Conservation (phyloP, 352 stramenopile species). For the Phytophthora fragariae region DNA sequence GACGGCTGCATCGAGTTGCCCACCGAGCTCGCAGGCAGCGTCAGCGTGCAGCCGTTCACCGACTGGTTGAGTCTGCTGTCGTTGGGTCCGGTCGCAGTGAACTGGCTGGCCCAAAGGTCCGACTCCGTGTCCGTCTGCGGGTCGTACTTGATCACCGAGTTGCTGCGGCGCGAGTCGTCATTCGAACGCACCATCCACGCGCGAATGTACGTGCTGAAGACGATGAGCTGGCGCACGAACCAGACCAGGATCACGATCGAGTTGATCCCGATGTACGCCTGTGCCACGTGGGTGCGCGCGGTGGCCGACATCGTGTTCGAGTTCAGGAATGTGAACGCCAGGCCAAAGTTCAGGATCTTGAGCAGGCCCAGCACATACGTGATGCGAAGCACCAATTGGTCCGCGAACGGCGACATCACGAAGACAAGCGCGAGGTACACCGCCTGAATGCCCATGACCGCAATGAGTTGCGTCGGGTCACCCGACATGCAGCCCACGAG, state of each 20-base stretch:
- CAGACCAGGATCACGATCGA: conserved; percentile 62
- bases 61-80: conserved; percentile 18
- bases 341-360: conserved; percentile 68
- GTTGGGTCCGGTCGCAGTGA: conserved; percentile 21
- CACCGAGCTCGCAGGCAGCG: conserved; percentile 11
- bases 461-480: conserved; percentile 63
- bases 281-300: conserved; percentile 44
- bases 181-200: conserved; percentile 63
- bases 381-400: conserved; percentile 50
- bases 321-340: conserved; percentile 69
- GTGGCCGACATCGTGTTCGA: conserved; percentile 53
- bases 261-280: conserved; percentile 75
- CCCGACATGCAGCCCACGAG: conserved; percentile 64
- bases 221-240: conserved; percentile 66
- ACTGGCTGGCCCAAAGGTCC: conserved; percentile 54
- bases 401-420: conserved; percentile 49
- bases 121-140: conserved; percentile 47
- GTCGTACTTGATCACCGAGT: conserved; percentile 45
- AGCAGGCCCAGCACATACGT: conserved; percentile 57
- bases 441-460: conserved; percentile 59
- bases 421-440: conserved; percentile 63
- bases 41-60: conserved; percentile 23
- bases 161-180: conserved; percentile 35
- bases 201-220: conserved; percentile 65
- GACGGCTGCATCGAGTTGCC: conserved; percentile 22